Conservation (phyloP, 805 yeast species). For the Brettanomyces bruxellensis region DNA sequence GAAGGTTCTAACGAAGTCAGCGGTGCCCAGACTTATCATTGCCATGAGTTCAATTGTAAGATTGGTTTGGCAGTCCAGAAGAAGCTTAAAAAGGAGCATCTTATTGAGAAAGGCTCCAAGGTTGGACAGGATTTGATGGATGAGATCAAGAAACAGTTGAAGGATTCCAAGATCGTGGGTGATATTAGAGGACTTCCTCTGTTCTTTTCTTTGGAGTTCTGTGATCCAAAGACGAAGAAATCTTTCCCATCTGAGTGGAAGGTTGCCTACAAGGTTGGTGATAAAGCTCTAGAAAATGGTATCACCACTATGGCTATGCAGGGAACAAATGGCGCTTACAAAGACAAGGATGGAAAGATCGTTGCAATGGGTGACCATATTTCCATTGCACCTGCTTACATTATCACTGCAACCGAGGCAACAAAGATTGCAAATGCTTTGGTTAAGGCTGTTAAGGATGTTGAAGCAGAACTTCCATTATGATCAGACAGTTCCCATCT, state of each 20-base stretch:
- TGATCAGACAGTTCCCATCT: background rate
- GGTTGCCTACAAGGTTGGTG: constrained; percentile 23
- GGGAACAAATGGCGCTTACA: constrained; percentile 31
- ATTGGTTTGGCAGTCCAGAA: constrained; percentile 40
- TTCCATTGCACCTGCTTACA: constrained; percentile 37
- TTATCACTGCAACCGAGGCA: constrained; percentile 30
- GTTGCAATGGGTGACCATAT: constrained; percentile 21
- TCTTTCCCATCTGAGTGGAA: constrained; percentile 29
- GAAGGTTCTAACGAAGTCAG: constrained; percentile 32
- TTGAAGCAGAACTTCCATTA: constrained; percentile 10
- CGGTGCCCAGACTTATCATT: constrained; percentile 46
- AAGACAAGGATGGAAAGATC: constrained; percentile 25
- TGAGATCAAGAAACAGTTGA: constrained; percentile 22
- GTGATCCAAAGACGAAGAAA: constrained; percentile 37
- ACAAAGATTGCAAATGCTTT: constrained; percentile 27
- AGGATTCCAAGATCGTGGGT: constrained; percentile 30
- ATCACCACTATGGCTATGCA: constrained; percentile 31
- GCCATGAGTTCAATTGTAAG: constrained; percentile 37
- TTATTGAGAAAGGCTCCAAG: constrained; percentile 31
- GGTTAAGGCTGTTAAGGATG: constrained; percentile 11
- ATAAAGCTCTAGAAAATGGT: constrained; percentile 31
- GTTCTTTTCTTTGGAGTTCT: constrained; percentile 45
- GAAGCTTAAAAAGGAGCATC: constrained; percentile 22
- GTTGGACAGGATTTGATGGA: constrained; percentile 37
- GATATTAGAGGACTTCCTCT: constrained; percentile 48